phyloP scores from a whole-genome alignment of 108 stramenopile species.

The Nannochloropsis granulata region DNA sequence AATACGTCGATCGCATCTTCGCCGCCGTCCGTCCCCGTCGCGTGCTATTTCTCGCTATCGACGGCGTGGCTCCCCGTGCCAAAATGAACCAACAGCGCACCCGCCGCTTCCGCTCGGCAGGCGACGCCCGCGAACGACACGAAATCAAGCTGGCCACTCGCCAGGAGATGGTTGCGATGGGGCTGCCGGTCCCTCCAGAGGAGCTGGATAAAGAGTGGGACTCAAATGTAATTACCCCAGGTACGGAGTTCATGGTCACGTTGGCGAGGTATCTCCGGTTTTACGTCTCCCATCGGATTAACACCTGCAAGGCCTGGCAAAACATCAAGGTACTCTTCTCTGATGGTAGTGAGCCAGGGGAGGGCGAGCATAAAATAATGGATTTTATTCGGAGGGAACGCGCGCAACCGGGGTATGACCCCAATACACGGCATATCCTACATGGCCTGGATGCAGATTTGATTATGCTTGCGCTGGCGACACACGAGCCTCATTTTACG shows the following conservation, averaged over 20 bases:
- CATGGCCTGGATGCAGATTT: slow-evolving; percentile 98
- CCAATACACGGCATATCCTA: slow-evolving; percentile 81
- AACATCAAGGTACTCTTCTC: slow-evolving; percentile 29
- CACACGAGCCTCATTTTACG: slow-evolving; percentile 94
- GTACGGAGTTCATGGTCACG: slow-evolving; percentile 35
- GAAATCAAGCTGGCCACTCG: slow-evolving; percentile 66
- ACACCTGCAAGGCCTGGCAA: slow-evolving; percentile 43
- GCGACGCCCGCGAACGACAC: slow-evolving; percentile 72
- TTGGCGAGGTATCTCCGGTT: slow-evolving; percentile 41
- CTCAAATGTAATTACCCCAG: slow-evolving; percentile 42
- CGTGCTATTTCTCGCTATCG: slow-evolving; percentile 39
- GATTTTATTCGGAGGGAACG: slow-evolving; percentile 81
- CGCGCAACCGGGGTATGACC: slow-evolving; percentile 81
- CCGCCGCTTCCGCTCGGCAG: slow-evolving; percentile 82
- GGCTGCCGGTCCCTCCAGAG: slow-evolving; percentile 25
- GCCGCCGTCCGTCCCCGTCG: slow-evolving; percentile 35
- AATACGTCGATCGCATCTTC: slow-evolving; percentile 38
- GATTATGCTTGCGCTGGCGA: slow-evolving; percentile 96
- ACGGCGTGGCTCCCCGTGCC: slow-evolving; percentile 39
- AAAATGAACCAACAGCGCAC: slow-evolving; percentile 44
- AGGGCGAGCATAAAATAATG: slow-evolving; percentile 94
- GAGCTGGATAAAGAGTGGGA: slow-evolving; percentile 17
- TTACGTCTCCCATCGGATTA: slow-evolving; percentile 55
- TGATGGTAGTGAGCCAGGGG: slow-evolving; percentile 42
- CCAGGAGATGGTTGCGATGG: slow-evolving; percentile 52